Conservation (phyloP, 257 asterid species). For the Gentiana dahurica region DNA sequence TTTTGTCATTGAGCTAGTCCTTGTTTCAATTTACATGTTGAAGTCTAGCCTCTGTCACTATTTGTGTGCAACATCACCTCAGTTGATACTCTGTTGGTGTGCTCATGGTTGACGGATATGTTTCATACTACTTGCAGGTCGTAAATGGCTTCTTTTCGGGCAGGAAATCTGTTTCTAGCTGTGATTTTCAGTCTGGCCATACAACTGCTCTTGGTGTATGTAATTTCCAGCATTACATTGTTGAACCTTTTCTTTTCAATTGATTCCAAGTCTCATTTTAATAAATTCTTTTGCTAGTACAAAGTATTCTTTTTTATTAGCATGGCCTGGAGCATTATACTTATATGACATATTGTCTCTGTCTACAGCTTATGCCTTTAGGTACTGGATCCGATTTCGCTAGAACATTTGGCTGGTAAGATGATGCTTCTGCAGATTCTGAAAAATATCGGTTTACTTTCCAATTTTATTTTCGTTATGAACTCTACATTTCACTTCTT, state of each 20-base stretch:
- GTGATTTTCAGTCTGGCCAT: conserved; percentile 29
- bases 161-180: conserved; percentile 55
- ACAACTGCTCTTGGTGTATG: conserved; percentile 87
- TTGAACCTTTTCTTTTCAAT: conserved; percentile 4
- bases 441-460: not conserved
- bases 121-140: conserved; percentile 36
- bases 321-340: conserved; percentile 12
- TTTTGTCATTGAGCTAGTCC: no score
- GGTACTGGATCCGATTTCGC: conserved; percentile 97
- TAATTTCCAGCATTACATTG: conserved; percentile 11
- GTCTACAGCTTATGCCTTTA: conserved; percentile 71
- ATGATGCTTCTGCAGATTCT: conserved; percentile 21
- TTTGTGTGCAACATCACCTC: no score
- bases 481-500: conserved; percentile 6
- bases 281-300: conserved; percentile 6
- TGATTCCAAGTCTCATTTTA: conserved; percentile 10
- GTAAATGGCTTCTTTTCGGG: conserved; percentile 84
- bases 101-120: no score
- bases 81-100: no score
- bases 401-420: conserved; percentile 83
- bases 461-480: no score
- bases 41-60: no score
- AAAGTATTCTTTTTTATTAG: conserved; percentile 7
- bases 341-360: conserved; percentile 17
- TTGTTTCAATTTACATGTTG: no score